These are phyloP conservation scores for Kluyveromyces starmeri DNA, from an alignment of 805 yeast species.

Conservation along the genomic window DNA sequence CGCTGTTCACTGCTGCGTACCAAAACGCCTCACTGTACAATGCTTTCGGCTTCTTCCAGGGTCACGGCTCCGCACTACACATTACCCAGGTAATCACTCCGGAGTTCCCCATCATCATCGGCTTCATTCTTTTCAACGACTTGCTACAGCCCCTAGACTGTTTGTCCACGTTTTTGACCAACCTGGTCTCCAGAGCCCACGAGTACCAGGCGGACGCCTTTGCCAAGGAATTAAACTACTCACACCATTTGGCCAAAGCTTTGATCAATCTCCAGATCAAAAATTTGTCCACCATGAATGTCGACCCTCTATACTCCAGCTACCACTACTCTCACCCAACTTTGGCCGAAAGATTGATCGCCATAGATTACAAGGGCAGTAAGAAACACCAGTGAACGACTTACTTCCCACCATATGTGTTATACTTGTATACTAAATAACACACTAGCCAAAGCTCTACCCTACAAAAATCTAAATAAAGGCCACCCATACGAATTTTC, in stretches of 20 bases:
- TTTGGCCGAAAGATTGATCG: slow-evolving; percentile 76
- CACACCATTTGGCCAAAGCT: slow-evolving; percentile 57
- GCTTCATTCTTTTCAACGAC: slow-evolving; percentile 72
- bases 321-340: slow-evolving; percentile 91
- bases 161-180: slow-evolving; percentile 53
- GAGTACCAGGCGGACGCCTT: slow-evolving; percentile 92
- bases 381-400: slow-evolving; percentile 17
- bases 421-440: no score
- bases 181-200: slow-evolving; percentile 68
- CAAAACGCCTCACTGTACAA: slow-evolving; percentile 68
- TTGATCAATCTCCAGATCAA: slow-evolving; percentile 69
- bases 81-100: slow-evolving; percentile 22
- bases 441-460: no score
- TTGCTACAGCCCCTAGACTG: slow-evolving; percentile 72
- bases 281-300: slow-evolving; percentile 78
- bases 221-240: slow-evolving; percentile 68
- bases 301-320: slow-evolving; percentile 82
- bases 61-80: slow-evolving; percentile 5
- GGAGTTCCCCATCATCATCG: slow-evolving; percentile 67
- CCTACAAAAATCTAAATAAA: no score
- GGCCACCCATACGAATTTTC: no score
- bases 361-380: slow-evolving; percentile 42
- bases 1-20: slow-evolving; percentile 71
- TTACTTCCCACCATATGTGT: neutral
- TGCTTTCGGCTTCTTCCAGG: slow-evolving; percentile 61